These are phyloP conservation scores for Suhomyces maxii DNA, from an alignment of 1,139 yeast species.

Conservation along the genomic window DNA sequence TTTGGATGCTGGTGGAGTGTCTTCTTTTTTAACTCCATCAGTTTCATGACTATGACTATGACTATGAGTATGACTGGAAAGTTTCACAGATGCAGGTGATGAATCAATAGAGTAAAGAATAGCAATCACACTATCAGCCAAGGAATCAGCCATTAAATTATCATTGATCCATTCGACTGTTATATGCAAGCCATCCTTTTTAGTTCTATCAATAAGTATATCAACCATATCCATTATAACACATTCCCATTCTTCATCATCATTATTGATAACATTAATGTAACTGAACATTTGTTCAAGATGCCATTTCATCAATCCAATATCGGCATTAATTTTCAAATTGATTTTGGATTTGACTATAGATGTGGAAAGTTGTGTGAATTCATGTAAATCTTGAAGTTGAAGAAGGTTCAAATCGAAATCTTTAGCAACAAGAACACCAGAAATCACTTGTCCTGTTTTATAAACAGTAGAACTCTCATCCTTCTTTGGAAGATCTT, in stretches of 20 bases:
- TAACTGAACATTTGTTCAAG: conserved; percentile 94
- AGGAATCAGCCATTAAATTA: conserved; percentile 76
- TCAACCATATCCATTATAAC: conserved; percentile 48
- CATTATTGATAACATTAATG: conserved; percentile 64
- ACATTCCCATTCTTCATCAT: conserved; percentile 56
- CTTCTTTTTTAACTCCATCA: conserved; percentile 14
- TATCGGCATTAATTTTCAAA: conserved; percentile 75
- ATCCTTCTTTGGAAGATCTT: conserved; percentile 1
- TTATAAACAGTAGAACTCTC: conserved; percentile 17
- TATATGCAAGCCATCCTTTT: conserved; percentile 41
- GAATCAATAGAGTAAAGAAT: conserved; percentile 89
- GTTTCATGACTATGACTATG: conserved; percentile 35
- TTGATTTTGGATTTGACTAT: conserved; percentile 80
- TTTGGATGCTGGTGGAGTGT: conserved; percentile 19
- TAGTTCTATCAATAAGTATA: conserved; percentile 45
- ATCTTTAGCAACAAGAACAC: conserved; percentile 88
- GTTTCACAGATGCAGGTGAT: conserved; percentile 90
- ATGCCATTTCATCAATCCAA: conserved; percentile 83
- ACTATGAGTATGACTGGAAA: conserved; percentile 61
- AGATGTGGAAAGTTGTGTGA: conserved; percentile 83
- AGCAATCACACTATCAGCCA: conserved; percentile 93
- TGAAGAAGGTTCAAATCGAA: conserved; percentile 83
- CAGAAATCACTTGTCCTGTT: conserved; percentile 60
- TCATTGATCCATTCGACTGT: conserved; percentile 92
- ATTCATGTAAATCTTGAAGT: conserved; percentile 84